Evolutionary conservation across 148 eudicot species (phyloP), one percentile per base, ranked within the genome.

Genomic region (Fagopyrum homotropicum): DNA sequence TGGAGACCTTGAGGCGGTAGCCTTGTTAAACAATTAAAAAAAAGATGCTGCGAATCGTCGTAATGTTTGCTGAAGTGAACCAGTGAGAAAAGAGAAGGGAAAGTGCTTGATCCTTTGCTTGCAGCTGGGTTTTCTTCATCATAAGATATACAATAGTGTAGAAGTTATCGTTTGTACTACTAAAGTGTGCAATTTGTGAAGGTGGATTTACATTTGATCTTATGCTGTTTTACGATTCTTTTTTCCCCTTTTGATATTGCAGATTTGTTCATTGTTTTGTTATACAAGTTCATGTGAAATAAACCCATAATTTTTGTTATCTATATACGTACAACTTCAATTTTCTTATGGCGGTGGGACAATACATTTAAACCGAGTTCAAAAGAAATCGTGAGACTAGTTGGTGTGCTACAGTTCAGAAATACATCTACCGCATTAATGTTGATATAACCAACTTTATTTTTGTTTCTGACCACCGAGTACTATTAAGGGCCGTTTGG

Each of bases 1-100:
- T 84, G 76, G 89, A 86, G 82, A 86, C 82, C 75, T 72, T 86
- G 81, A 84, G 87, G 82, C 80, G 77, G 73, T 86, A 82, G 59
- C 74, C 56, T 72, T 9, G 5, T n/a, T 72, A 46, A 8, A 16
- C 12, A 40, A 40, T 73, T 55, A 16, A 49, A 55, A 48, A 35
- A 16, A 63, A 63, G 45, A 35, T 11, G 44, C 44, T 16, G 14
- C 44, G 9, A 29, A 2, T 11, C 45, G 45, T 30, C 45, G 69
- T 63, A 63, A 63, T 35, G 45, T 30, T 35, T 29, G 69, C 15
- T 1, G 35, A 60, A 4, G 2, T 9, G 14, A 29, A 35, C 10
- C 4, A 63, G n/a, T 9, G 16, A 30, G 7, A 35, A 35, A 10
- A 30, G 69, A 59, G 10, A 59, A 19, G 66, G 12, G 17, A n/a